Conservation (phyloP, 2,329 filamentous ascomycete species). For the Apiospora malaysiana region DNA sequence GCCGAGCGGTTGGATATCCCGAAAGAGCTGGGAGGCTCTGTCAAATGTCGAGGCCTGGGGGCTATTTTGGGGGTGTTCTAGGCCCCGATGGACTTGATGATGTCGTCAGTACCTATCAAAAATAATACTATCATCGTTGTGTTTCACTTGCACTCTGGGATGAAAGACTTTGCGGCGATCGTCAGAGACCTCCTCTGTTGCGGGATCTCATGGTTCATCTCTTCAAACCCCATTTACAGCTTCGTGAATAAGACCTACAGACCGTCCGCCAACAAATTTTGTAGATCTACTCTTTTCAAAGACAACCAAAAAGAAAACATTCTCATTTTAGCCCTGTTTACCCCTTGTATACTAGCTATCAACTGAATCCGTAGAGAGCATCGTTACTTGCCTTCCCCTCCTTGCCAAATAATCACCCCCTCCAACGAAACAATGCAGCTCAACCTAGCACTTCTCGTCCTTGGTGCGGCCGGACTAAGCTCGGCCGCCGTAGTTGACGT, state of each 20-base stretch:
- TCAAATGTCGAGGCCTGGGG: not conserved
- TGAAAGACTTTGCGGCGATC: not conserved
- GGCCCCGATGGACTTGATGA: not conserved
- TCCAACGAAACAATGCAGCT: conserved; percentile 22
- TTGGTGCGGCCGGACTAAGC: not conserved
- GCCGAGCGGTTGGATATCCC: not conserved
- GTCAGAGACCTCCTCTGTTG: not conserved
- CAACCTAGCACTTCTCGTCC: conserved; percentile 23
- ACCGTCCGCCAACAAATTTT: too few relatives aligned
- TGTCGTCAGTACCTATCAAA: not conserved
- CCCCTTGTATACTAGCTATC: not conserved
- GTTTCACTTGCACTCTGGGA: not conserved
- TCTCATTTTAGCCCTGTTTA: not conserved
- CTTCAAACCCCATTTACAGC: not conserved
- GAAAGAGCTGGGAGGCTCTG: not conserved
- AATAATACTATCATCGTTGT: not conserved
- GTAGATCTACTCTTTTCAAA: too few relatives aligned
- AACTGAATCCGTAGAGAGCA: not conserved
- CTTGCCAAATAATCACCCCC: not conserved
- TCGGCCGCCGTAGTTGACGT: conserved; percentile 16
- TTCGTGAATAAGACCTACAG: not conserved
- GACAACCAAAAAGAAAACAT: too few relatives aligned
- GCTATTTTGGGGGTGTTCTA: not conserved
- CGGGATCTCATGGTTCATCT: not conserved
- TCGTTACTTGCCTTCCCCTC: not conserved